Base-by-base conservation (phyloP, 2,329 filamentous ascomycete species). In the Xylaria hypoxylon region DNA sequence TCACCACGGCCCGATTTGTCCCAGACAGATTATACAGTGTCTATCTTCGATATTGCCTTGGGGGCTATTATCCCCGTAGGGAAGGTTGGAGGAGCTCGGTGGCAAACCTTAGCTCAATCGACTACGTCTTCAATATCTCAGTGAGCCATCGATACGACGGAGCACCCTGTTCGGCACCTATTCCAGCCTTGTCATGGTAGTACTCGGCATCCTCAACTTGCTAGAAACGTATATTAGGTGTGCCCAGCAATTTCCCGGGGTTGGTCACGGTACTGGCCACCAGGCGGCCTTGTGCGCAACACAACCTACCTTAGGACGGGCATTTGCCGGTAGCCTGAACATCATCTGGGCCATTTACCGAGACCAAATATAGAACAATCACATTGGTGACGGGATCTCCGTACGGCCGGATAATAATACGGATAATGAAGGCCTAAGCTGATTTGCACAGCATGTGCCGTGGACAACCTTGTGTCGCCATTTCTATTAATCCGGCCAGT, bases 361-460 rank as follows among this genome's bases (percentile, higher is more conserved):
- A 50, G n/a, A 35, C 33, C 63, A 52, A n/a, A 56, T 62, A 65
- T 67, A 63, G 56, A 42, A 59, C 59, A 58, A 44, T 53, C 56
- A 51, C 58, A 57, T 53, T 13, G 31, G 45, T 53, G 50, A 40
- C 48, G 26, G 52, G 33, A 38, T 65, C 38, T 61, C 42, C 35
- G 68, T 63, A 60, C 64, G 13, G 52, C 64, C 65, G 59, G 65
- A 58, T 69, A 68, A 69, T 65, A 35, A 62, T 4, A 65, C 68
- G 68, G 68, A 19, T 69, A 65, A 68, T 65, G 52, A 63, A 33
- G 48, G 13, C 13, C 53, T 15, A 57, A 55, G 68, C 65, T 63
- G 68, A 69, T 69, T 69, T 67, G 68, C 51, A 59, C 52, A 22
- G 45, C 11, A 69, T 65, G 52, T 69, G 65, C 68, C 65, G 65